Base-by-base conservation (phyloP, 2,329 filamentous ascomycete species). In the Trichoderma sp. region DNA sequence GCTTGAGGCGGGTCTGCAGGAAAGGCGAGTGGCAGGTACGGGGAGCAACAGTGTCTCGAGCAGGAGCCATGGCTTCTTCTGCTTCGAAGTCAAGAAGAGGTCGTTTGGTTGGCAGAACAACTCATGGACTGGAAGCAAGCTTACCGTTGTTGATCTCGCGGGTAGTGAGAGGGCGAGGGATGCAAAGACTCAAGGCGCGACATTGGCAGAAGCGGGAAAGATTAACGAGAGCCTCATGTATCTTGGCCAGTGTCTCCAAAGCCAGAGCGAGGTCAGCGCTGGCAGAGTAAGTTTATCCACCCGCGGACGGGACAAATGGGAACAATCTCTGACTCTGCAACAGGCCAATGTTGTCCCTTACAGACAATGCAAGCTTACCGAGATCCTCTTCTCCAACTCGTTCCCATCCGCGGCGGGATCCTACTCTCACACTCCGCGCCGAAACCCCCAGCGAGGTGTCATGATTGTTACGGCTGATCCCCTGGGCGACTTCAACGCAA, bases 141-240 rank as follows among this genome's bases (percentile, higher is more conserved):
- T 98, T 34, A 97, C 94, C 0, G 91, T 98, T 74, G 95, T 97
- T 59, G 95, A 98, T 80, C 84, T 98, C 66, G 95, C 95, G 20
- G 95, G 95, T 15, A 98, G 96, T 73, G 96, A 99, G 82, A 90
- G 96, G 73, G 95, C 95, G 17, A 88, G 95, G 73, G 94, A 96
- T 74, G 95, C 96, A 30, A 98, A 98, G 85, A 98, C 96, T 0
- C 93, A 94, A 0, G 96, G 96, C 13, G 91, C 94, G 4, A 98
- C 95, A 0, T 87, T 99, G 15, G 95, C 93, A 0, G 96, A 99
- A 83, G 96, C 95, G 43, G 96, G 96, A 68, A 98, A 98, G 83
- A 99, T 99, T 80, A 99, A 99, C 78, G 95, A 98, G 81, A 97
- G 93, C 78, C 84, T 99, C 78, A 99, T 99, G 96, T 98, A 98